Percentiles rank a stretch among this genome's conserved stretches.
These are phyloP conservation scores for Madurella fahalii DNA, from an alignment of 2,329 filamentous ascomycete genomes.

Conservation along the genomic window DNA sequence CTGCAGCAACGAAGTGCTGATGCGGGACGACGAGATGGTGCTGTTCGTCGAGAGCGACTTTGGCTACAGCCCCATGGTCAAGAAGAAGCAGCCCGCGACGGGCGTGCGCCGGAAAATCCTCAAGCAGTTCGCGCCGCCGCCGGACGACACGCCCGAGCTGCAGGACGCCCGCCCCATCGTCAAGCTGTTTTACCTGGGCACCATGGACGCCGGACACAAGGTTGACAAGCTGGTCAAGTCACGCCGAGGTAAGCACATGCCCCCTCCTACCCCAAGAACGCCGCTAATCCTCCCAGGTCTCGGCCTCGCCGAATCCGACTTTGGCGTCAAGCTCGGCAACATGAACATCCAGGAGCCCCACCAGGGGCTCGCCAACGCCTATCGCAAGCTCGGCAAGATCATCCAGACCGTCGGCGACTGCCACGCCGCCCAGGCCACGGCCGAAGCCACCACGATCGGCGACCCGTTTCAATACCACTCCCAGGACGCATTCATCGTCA, in stretches of 20 bases:
- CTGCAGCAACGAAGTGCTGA: slow-evolving; percentile 85
- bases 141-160: slow-evolving; percentile 93
- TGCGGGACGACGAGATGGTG: slow-evolving; percentile 94
- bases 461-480: slow-evolving; percentile 95
- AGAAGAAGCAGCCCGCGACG: slow-evolving; percentile 94
- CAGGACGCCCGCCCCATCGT: slow-evolving; percentile 85
- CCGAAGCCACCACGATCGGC: slow-evolving; percentile 89
- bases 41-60: slow-evolving; percentile 99
- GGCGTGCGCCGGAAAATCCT: slow-evolving; percentile 91
- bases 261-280: background rate
- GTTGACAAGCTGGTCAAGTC: slow-evolving; percentile 91
- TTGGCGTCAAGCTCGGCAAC: slow-evolving; percentile 81
- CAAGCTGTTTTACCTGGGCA: slow-evolving; percentile 90
- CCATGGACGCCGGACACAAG: slow-evolving; percentile 97
- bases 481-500: slow-evolving; percentile 93
- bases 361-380: slow-evolving; percentile 79
- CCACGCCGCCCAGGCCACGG: slow-evolving; percentile 93
- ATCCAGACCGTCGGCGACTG: slow-evolving; percentile 93
- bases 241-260: slow-evolving; percentile 64
- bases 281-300: slow-evolving; percentile 58
- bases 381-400: slow-evolving; percentile 89
- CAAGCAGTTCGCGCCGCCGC: slow-evolving; percentile 96
- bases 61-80: slow-evolving; percentile 91
- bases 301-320: slow-evolving; percentile 86
- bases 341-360: slow-evolving; percentile 92